Evolutionary conservation across 352 stramenopile genomes (phyloP), one percentile per base, ranked within the genome.

Genomic region (Stramenopiles sp.): DNA sequence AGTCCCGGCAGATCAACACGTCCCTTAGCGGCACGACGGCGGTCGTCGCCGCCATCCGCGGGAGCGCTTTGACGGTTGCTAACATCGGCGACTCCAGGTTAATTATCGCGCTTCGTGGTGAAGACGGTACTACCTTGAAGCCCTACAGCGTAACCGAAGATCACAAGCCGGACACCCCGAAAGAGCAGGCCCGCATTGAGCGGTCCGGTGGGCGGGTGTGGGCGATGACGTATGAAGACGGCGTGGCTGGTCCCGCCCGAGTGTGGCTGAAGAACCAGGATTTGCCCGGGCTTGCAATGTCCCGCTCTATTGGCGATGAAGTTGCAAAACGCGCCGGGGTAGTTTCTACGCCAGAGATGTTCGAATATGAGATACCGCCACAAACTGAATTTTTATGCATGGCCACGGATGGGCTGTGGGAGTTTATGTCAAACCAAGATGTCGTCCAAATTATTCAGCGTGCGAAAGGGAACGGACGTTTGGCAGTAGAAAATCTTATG

Each of bases 21-120:
- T 63, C 43, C 12, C 25, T 63, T 18, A 63, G 43, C 25, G 73
- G 85, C 35, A 90, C 86, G 32, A 95, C 89, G 0, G 82, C 90
- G 31, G 87, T 89, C 2, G 88, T 92, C 77, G 87, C 83, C 12
- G 25, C 92, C 71, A 81, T 95, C 37, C 79, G 89, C 31, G 83
- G 82, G 12, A 90, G 91, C 75, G 80, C 82, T 34, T 80, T 98
- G 30, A 91, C 91, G 25, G 89, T 96, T 34, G 90, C 93, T 30
- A 99, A 99, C 79, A 90, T 98, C 75, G 95, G 95, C 30, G 95
- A 99, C 84, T 97, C 90, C 73, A 84, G 95, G 4, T 93, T 97
- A 63, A 95, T 92, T 74, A 18, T 63, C 12, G 43, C 43, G 25
- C 25, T 80, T 83, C 3, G 83, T 85, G 32, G 92, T 90, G 43